These are phyloP conservation scores for Fomitopsis schrenkii DNA, from an alignment of 1,284 basidiomycete species.

Conservation along the genomic window DNA sequence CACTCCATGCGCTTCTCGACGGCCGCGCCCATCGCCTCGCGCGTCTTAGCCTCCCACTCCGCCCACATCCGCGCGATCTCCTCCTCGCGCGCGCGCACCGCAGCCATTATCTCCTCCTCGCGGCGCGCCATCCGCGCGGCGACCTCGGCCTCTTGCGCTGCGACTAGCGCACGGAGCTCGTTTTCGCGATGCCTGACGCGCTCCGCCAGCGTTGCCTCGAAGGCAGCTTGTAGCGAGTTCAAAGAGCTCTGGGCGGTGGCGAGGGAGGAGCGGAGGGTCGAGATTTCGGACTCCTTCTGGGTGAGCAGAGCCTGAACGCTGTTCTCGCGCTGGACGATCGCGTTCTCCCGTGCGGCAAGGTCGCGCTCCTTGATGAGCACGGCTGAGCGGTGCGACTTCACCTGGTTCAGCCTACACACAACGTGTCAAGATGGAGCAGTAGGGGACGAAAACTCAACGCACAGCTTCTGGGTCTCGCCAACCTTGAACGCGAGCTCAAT, in stretches of 20 bases:
- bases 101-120: conserved; percentile 64
- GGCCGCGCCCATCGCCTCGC: conserved; percentile 41
- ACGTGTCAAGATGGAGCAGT: conserved; percentile 1
- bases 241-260: conserved; percentile 18
- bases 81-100: conserved; percentile 41
- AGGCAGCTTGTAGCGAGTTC: background rate
- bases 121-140: conserved; percentile 62
- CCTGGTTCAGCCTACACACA: conserved; percentile 46
- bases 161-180: conserved; percentile 61
- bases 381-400: conserved; percentile 57
- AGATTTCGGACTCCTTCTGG: conserved; percentile 59
- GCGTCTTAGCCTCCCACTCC: conserved; percentile 51
- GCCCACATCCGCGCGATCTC: conserved; percentile 50
- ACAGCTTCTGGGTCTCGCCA: conserved; percentile 79
- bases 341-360: conserved; percentile 53
- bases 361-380: conserved; percentile 60
- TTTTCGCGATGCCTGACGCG: conserved; percentile 48
- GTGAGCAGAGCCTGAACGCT: conserved; percentile 36
- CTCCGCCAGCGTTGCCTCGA: background rate
- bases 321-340: conserved; percentile 51
- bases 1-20: conserved; percentile 52
- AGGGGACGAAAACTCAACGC: conserved; percentile 18
- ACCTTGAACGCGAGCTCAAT: conserved; percentile 71
- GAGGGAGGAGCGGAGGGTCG: conserved; percentile 41
- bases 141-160: conserved; percentile 68